Evolutionary conservation across 176 grass and related monocot genomes (phyloP), one percentile per base, ranked within the genome.

Genomic region (Eremochloa ophiuroides): DNA sequence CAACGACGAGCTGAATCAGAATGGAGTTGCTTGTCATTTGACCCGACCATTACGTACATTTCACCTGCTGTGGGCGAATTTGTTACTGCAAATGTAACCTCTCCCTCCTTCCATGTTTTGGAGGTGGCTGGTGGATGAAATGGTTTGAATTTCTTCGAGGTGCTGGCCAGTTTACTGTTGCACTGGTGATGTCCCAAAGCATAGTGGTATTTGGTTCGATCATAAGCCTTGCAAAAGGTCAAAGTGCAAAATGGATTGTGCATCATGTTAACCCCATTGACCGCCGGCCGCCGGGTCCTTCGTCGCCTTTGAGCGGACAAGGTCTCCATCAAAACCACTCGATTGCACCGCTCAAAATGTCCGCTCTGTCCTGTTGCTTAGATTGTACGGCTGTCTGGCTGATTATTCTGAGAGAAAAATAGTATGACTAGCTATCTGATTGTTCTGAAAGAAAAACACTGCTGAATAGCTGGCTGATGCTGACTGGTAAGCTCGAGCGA

Each of bases 21-120:
- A 67, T 83, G 73, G 66, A 74, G 12, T 78, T 22, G 22, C 37
- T 73, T 85, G 18, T 55, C 44, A 28, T 61, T 70, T 58, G 63
- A 70, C 8, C 20, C 23, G 22, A 70, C 41, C 47, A 6, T 31
- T 8, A 18, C 42, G 6, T 38, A 7, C 33, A 34, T 38, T 7
- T 38, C 37, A 38, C 6, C 37, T 35, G 34, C n/a, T 30, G 4
- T 22, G 74, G 28, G 2, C 8, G 3, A 26, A 66, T 30, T 80
- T 51, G 62, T 10, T 9, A 37, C 4, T 80, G 30, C 22, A 80
- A 35, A 46, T 20, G 26, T 18, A 10, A 30, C 28, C 12, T 12
- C 0, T 12, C 4, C 9, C 34, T 29, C 6, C 6, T 28, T 10
- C 11, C 26, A 50, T 34, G 29, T 35, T 55, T 23, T 5, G 1